Evolutionary conservation across 1,284 basidiomycete genomes (phyloP).

Genomic region (Fomes fomentarius): DNA sequence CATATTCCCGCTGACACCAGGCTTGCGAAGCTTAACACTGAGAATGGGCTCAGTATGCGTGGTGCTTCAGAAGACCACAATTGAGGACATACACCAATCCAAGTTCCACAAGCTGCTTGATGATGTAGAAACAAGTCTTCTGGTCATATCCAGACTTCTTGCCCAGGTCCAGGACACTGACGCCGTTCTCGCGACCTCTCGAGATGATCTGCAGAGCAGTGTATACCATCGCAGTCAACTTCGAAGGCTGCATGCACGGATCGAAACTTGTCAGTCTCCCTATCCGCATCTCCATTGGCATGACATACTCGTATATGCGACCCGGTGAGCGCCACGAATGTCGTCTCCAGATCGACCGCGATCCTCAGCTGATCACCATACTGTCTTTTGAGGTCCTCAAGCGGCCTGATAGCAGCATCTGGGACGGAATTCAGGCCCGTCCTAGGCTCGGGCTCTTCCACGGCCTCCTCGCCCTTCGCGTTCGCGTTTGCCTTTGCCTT

Average conservation of each 20-base stretch:
- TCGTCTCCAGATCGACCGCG: conserved; percentile 72
- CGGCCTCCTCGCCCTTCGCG: conserved; percentile 52
- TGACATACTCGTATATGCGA: conserved; percentile 72
- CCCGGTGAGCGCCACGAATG: conserved; percentile 81
- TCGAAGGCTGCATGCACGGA: conserved; percentile 58
- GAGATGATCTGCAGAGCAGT: conserved; percentile 86
- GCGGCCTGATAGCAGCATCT: conserved; percentile 51
- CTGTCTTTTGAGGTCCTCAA: conserved; percentile 56
- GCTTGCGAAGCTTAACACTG: conserved; percentile 75
- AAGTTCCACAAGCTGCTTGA: conserved; percentile 73
- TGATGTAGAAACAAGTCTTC: conserved; percentile 87
- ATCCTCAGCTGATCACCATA: conserved; percentile 71
- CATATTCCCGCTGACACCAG: conserved; percentile 76
- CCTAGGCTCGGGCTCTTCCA: conserved; percentile 42
- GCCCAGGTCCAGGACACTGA: conserved; percentile 79
- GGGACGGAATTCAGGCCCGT: conserved; percentile 52
- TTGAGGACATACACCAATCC: conserved; percentile 79
- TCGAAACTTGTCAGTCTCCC: conserved; percentile 4
- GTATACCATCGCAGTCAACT: conserved; percentile 83
- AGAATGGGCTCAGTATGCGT: too few relatives aligned
- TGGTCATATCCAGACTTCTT: conserved; percentile 84
- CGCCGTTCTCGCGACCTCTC: conserved; percentile 74
- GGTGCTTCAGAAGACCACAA: too few relatives aligned
- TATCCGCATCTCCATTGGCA: conserved; percentile 4
- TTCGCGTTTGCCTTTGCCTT: conserved; percentile 71